Base-by-base conservation (phyloP, 257 asterid species). In the Rauvolfia tetraphylla region DNA sequence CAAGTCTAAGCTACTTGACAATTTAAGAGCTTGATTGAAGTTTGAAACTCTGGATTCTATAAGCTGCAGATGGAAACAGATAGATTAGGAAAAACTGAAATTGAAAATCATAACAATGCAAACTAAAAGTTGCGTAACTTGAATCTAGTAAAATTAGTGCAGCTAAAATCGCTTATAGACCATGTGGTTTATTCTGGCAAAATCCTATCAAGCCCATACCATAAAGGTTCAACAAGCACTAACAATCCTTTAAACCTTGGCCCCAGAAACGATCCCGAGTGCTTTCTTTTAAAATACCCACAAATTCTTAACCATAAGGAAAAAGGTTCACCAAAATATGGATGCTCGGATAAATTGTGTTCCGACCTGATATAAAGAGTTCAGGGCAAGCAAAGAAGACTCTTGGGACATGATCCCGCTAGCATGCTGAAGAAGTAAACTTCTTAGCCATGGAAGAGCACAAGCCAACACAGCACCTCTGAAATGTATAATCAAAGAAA, bases 401-500 rank as follows among this genome's bases (percentile, higher is more conserved):
- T 93, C 98, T 79, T 95, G 99, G 71, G 98, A 91, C 89, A 93
- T 92, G 75, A 95, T 89, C 79, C 89, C 87, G 81, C 96, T 83
- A 5, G 97, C 86, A 76, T 93, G 99, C 80, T 87, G 98, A 80
- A 95, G 93, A 78, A 95, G 95, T 78, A 93, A 75, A 80, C 84
- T 89, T 86, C 81, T 86, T 56, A 93, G 91, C 99, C 99, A 95
- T 72, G 98, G 96, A 86, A 95, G 91, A 82, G 98, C 90, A 88
- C 96, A 88, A 58, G 92, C 96, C 83, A 95, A 58, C 74, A 91
- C 93, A 79, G 92, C 90, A n/a, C 99, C 99, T 89, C 98, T 93
- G 87, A 22, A 53, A 72, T 27, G 73, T 69, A 66, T 27, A 25
- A 69, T 18, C 77, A 66, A 51, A 46, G 5, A 68, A 33, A 58